Conservation (phyloP, 2,329 filamentous ascomycete species). For the Monilinia fructigena region DNA sequence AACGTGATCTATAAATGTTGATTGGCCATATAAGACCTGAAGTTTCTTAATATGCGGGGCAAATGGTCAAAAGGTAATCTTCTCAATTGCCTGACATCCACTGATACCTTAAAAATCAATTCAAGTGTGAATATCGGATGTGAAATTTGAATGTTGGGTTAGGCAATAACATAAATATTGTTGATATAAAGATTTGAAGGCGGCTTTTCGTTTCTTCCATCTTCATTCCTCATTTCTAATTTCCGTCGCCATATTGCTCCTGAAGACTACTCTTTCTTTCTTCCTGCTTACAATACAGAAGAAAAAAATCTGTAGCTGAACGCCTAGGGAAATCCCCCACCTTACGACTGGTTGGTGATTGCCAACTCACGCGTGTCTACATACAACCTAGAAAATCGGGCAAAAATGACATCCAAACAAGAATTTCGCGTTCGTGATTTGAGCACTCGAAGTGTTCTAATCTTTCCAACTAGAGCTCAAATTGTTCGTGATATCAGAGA, state of each 20-base stretch:
- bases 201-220: background rate
- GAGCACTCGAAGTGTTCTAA: constrained; percentile 58
- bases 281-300: background rate
- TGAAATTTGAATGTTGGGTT: constrained; percentile 8
- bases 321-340: background rate
- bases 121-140: constrained; percentile 14
- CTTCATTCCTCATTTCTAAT: background rate
- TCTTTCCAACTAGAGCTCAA: constrained; percentile 62
- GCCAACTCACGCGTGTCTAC: constrained; percentile 2
- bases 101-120: constrained; percentile 3
- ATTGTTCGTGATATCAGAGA: constrained; percentile 59
- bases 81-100: constrained; percentile 14
- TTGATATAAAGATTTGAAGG: constrained; percentile 4
- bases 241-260: background rate
- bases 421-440: constrained; percentile 58
- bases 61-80: background rate
- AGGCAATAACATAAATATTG: background rate
- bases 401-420: constrained; percentile 37
- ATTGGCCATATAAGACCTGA: background rate
- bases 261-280: no score
- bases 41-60: constrained; percentile 14
- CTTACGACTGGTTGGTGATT: background rate
- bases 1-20: constrained; percentile 6
- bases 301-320: background rate
- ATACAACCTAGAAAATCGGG: constrained; percentile 1